Base-by-base conservation (phyloP, 805 yeast species). In the Candida broadrunensis region DNA sequence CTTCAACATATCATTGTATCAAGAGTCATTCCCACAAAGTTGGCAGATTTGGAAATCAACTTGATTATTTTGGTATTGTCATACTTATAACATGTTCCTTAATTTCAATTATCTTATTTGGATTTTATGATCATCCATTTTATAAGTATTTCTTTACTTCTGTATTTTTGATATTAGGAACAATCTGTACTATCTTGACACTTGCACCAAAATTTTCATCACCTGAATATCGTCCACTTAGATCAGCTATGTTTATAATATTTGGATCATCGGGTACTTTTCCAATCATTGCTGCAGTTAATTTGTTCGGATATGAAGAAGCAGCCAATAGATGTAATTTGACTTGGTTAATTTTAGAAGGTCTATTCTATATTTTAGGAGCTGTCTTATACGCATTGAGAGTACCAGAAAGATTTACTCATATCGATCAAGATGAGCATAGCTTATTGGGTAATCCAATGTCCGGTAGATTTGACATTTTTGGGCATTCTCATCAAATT, bases 401-500 rank as follows among this genome's bases (percentile, higher is more conserved):
- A 44, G 59, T 85, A 25, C 97, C 97, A 0, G 97, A 89, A 56
- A 69, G 85, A 36, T 66, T 70, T 32, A 52, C 61, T 1, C 63
- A 64, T 43, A 35, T 45, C 2, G 63, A 60, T 8, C 50, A 54
- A 23, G 48, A 48, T 26, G 54, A 48, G 24, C 37, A 41, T 3
- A 35, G 38, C 9, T 42, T 51, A 31, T 36, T 48, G 6, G 37
- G 27, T 5, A 38, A 44, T 23, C 49, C 54, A 2, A 14, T 42
- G 9, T 42, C 51, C 1, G 71, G 70, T 2, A 49, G 30, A 16
- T 85, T 74, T 56, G 96, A 88, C 50, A 52, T 78, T 9, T 72
- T 78, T 61, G 95, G 95, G 1, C 85, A 85, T 49, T 84, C 95
- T 5, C 97, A 88, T 58, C 96, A 88, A 55, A 73, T 88, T 8